A percentile compares a stretch with the other conserved stretches of the same genome.
phyloP scores from a whole-genome alignment of 2,329 filamentous ascomycete species.

The Cladorrhinum sp. region DNA sequence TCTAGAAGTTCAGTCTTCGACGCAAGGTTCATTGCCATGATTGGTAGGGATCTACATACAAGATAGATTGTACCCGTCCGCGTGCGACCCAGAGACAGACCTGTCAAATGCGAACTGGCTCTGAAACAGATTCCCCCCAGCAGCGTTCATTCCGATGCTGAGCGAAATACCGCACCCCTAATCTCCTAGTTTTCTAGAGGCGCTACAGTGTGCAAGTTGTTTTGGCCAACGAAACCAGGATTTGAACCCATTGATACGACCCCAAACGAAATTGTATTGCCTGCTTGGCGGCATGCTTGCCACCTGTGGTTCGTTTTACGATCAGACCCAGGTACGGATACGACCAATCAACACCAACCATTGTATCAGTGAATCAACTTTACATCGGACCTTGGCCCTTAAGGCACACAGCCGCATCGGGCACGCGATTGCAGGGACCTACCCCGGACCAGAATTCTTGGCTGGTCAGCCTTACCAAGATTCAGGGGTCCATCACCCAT shows the following conservation, averaged over 20 bases:
- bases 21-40: neutral
- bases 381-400: too few relatives aligned
- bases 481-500: neutral
- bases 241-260: neutral
- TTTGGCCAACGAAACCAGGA: neutral
- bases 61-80: neutral
- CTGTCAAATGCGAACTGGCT: neutral
- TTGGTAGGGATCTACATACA: neutral
- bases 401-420: neutral
- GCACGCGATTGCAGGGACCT: neutral
- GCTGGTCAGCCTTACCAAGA: neutral
- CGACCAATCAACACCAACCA: neutral
- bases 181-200: neutral
- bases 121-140: neutral
- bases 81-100: neutral
- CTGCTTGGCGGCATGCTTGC: neutral
- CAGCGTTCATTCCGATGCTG: neutral
- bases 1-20: neutral
- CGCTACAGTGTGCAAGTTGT: neutral
- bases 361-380: neutral
- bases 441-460: neutral
- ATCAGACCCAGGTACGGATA: neutral
- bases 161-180: neutral
- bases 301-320: neutral
- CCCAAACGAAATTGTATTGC: neutral